These are phyloP conservation scores for Symbiodinium pilosum DNA, from an alignment of 73 alveolate species.

Conservation along the genomic window DNA sequence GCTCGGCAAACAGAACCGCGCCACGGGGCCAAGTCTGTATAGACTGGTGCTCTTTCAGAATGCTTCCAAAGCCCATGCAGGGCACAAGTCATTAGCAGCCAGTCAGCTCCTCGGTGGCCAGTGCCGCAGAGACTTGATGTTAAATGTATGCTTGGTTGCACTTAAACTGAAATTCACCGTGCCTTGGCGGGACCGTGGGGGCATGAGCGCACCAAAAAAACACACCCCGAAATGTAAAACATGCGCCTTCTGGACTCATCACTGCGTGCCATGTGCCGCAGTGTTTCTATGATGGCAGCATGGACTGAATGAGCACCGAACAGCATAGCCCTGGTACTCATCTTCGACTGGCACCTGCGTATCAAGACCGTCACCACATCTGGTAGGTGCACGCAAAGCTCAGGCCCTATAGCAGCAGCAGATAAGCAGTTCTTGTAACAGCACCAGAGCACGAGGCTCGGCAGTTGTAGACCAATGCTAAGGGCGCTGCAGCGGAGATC, in stretches of 20 bases:
- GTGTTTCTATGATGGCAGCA: background rate
- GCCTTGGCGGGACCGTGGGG: background rate
- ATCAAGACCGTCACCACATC: too few species aligned
- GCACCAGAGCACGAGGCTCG: background rate
- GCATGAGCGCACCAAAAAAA: background rate
- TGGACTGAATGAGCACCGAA: background rate
- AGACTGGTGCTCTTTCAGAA: background rate
- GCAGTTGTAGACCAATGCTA: background rate
- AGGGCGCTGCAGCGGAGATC: constrained; percentile 54
- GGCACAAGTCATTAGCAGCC: background rate
- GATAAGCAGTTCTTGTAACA: too few species aligned
- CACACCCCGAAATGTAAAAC: background rate
- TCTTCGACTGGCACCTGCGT: constrained; percentile 73
- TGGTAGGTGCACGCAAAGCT: too few species aligned
- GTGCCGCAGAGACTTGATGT: too few species aligned
- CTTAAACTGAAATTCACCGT: too few species aligned
- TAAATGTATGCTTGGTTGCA: too few species aligned
- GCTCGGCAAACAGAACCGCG: background rate
- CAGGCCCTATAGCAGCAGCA: too few species aligned
- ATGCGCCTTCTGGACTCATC: background rate
- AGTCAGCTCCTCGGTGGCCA: background rate
- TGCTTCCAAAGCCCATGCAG: background rate
- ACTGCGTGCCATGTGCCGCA: background rate
- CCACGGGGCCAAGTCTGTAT: background rate
- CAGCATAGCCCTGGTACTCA: constrained; percentile 49